Conservation (phyloP, 306 rosid genomes). For the Trifolium pratense region DNA sequence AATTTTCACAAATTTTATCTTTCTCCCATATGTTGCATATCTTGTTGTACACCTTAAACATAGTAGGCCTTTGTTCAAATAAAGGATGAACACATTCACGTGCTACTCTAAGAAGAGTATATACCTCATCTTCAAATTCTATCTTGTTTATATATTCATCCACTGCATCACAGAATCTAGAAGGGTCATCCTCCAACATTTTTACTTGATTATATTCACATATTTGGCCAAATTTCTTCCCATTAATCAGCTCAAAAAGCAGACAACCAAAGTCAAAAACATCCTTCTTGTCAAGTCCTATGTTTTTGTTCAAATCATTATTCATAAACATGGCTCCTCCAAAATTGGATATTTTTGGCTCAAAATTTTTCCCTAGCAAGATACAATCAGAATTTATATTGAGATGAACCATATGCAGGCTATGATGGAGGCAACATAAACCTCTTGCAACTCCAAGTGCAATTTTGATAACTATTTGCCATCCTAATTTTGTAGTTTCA, state of each 20-base stretch:
- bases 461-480: constrained; percentile 29
- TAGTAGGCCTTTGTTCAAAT: neutral
- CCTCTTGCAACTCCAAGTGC: constrained; percentile 52
- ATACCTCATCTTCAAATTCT: constrained; percentile 37
- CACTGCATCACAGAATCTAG: neutral
- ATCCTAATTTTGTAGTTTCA: neutral
- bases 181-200: neutral
- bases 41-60: neutral
- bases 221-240: constrained; percentile 5
- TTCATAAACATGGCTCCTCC: constrained; percentile 24
- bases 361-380: constrained; percentile 41
- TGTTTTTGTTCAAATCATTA: neutral
- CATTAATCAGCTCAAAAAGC: constrained; percentile 42
- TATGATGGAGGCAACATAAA: constrained; percentile 47
- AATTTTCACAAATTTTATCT: neutral
- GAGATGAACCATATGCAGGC: constrained; percentile 19
- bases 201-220: neutral
- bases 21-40: neutral
- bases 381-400: constrained; percentile 30
- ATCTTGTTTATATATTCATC: constrained; percentile 4
- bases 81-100: constrained; percentile 38
- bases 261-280: constrained; percentile 42
- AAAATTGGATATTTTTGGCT: constrained; percentile 46
- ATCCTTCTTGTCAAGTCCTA: constrained; percentile 31
- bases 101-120: constrained; percentile 35